Evolutionary conservation across 306 rosid species (phyloP), one percentile per base, ranked within the genome.

Genomic region (Cucumis melo): DNA sequence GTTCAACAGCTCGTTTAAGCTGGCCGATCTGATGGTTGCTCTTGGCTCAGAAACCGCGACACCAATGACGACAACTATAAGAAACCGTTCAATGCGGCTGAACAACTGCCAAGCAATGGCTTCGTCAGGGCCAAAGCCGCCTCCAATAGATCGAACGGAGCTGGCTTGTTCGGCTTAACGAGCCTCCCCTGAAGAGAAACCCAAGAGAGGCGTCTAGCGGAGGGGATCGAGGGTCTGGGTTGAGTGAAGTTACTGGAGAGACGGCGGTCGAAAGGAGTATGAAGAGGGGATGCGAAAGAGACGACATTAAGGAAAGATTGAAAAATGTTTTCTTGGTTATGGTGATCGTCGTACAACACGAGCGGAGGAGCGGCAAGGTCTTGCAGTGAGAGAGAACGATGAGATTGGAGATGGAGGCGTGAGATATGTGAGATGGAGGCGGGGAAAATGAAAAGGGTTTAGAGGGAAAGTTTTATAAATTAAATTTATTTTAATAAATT

Each of bases 51-150:
- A 90, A 23, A 74, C 88, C 38, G 96, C 86, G 8, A 79, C 93
- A 0, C 89, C 93, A 5, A 93, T 87, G 41, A 91, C 91, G 4
- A 97, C 93, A 2, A 93, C 93, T 2, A 88, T 29, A 39, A 93
- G 98, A 74, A 93, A 85, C 76, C 98, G 82, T 32, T 86, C 87
- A 27, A 86, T 9, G 17, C 96, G 96, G 58, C 79, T 82, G 50
- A 93, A 91, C 12, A 93, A 79, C 81, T 93, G 86, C 98, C 98
- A 93, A 53, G 98, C 90, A 9, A 84, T 54, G 51, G 96, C 92
- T 54, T 82, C 77, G 3, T 84, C 88, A 10, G 76, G 81, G 59
- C 58, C 74, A 57, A 93, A 82, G 34, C 88, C 84, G 5, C 92
- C 92, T 2, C 83, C 80, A 14, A 93, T 72, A 57, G 84, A 76